Base-by-base conservation (phyloP, 192 early-diverging fungal genomes). In the Chytriomyces hyalinus region DNA sequence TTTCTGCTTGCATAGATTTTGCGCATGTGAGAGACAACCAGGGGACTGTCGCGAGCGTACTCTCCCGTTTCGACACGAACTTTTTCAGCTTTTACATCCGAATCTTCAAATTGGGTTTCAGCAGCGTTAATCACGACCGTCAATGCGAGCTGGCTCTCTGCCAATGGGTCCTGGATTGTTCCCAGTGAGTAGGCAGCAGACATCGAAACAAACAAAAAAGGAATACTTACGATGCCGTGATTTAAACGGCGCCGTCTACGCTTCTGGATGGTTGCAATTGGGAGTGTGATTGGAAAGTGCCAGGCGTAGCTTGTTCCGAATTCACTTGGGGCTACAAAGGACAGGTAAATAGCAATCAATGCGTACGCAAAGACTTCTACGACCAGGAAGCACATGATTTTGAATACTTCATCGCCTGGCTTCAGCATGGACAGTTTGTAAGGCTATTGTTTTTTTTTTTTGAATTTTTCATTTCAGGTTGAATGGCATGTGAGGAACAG, bases 261-360 rank as follows among this genome's bases (percentile, higher is more conserved):
- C 72, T 53, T 76, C 70, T 83, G 63, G 75, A 80, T 59, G 82
- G 73, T 9, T 61, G 65, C 3, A 79, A 83, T 50, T 82, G 76
- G 76, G 77, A 82, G 26, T 5, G 83, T 69, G 49, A 87, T 61
- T 45, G 84, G 85, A 50, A 85, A 93, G 69, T 93, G 87, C 91
- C 91, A 93, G 6, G 87, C 84, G 63, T 86, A 85, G 59, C 67
- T 78, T 15, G 88, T 86, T 36, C 93, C 93, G 80, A 83, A 92
- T 73, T 93, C 91, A 22, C 82, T 77, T 4, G 91, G 90, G 10
- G 91, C 49, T 13, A 93, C 84, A 53, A 78, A 75, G 9, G 80
- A 85, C 77, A 81, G 76, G 63, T 79, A 79, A 6, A 36, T 13
- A 17, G 89, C 70, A 10, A 90, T 61, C n/a, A 69, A 49, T 51